These are phyloP conservation scores for Linum trigynum DNA, from an alignment of 345 rosid genomes.

Conservation along the genomic window DNA sequence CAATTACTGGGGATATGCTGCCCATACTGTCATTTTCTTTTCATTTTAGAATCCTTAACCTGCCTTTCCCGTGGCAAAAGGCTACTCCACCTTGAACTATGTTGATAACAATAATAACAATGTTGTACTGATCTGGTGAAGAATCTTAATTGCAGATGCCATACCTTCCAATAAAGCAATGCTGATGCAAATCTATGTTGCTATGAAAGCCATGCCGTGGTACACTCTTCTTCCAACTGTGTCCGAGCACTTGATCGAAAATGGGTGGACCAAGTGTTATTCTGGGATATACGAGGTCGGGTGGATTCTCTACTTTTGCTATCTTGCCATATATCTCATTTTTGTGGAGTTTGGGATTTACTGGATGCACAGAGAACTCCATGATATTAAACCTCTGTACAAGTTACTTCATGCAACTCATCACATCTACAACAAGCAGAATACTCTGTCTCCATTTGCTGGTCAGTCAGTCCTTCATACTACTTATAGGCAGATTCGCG, in stretches of 20 bases:
- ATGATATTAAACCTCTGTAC: slow-evolving; percentile 88
- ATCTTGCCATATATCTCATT: slow-evolving; percentile 45
- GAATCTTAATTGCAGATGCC: slow-evolving; percentile 51
- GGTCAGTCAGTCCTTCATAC: slow-evolving; percentile 37
- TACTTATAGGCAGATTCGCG: neutral
- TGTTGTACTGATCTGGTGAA: slow-evolving; percentile 11
- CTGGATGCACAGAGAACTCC: slow-evolving; percentile 93
- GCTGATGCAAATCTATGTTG: slow-evolving; percentile 77
- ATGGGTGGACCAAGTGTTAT: slow-evolving; percentile 83
- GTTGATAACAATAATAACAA: too few species aligned
- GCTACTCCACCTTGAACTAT: too few species aligned
- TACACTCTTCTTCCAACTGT: slow-evolving; percentile 73
- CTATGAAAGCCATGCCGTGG: slow-evolving; percentile 95
- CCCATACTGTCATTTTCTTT: too few species aligned
- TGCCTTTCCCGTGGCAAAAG: too few species aligned
- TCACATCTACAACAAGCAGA: slow-evolving; percentile 95
- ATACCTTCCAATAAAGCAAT: slow-evolving; percentile 77
- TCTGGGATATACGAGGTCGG: slow-evolving; percentile 54
- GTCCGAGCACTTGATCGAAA: slow-evolving; percentile 77
- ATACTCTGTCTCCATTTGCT: slow-evolving; percentile 91
- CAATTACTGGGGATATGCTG: too few species aligned
- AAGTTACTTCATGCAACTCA: slow-evolving; percentile 84
- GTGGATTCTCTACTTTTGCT: slow-evolving; percentile 40
- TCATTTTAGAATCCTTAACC: too few species aligned
- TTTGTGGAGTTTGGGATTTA: slow-evolving; percentile 85